phyloP scores from a whole-genome alignment of 768 basidiomycete species.

The button mushroom (Agaricus bisporus) region DNA sequence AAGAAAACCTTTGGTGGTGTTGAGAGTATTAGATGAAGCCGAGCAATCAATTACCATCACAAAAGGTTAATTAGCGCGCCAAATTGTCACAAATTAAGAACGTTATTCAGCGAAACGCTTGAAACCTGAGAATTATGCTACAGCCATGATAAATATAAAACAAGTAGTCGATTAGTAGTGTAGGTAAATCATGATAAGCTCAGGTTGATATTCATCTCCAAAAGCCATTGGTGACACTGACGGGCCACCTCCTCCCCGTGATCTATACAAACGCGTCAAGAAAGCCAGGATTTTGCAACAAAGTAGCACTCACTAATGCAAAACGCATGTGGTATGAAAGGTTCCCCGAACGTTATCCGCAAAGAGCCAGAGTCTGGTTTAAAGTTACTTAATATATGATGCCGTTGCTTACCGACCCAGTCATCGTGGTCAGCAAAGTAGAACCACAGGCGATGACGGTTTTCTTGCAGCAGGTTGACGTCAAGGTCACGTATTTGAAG shows the following conservation, averaged over 20 bases:
- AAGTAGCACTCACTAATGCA: conserved; percentile 52
- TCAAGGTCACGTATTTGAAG: conserved; percentile 49
- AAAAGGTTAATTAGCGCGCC: background rate
- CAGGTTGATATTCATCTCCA: background rate
- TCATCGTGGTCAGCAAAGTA: conserved; percentile 60
- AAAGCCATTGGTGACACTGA: conserved; percentile 43
- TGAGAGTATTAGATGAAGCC: background rate
- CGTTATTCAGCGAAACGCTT: background rate
- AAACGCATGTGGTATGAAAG: conserved; percentile 63
- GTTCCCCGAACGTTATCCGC: conserved; percentile 37
- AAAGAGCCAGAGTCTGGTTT: conserved; percentile 23
- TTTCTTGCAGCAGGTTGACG: conserved; percentile 31
- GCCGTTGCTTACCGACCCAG: conserved; percentile 62
- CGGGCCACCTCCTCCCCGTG: conserved; percentile 44
- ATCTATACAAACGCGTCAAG: conserved; percentile 26
- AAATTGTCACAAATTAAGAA: background rate
- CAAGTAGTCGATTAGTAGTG: background rate
- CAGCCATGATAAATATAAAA: background rate
- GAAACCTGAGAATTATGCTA: background rate
- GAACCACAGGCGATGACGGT: conserved; percentile 34
- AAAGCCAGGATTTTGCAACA: background rate
- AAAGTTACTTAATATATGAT: conserved; percentile 34
- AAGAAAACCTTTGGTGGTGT: background rate
- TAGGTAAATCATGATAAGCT: background rate
- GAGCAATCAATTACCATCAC: background rate